Evolutionary conservation across 192 early-diverging fungal genomes (phyloP), one percentile per base, ranked within the genome.

Genomic region (Coemansia sp.): DNA sequence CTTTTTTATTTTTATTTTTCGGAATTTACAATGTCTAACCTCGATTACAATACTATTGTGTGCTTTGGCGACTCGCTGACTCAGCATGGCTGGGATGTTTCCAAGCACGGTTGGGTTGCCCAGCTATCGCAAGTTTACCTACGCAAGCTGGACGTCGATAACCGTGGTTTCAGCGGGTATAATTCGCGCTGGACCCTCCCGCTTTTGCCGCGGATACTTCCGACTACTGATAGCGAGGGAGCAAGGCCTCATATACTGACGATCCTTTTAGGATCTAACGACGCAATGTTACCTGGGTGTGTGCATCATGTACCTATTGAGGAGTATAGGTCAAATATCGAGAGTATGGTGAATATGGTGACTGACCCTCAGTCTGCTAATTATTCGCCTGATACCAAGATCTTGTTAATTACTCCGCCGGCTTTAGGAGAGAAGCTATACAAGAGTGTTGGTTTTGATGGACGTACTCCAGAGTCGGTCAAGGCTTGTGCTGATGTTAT

Each of bases 51-150:
- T 53, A 50, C 40, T 13, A 41, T 73, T 4, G 16, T 82, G 45
- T 73, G 67, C 22, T 41, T 82, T 15, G 80, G 80, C 16, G 80
- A 82, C 65, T 74, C 71, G 32, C 29, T 82, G 24, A 76, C 80
- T 2, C 80, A 82, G 71, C 74, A 65, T 49, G 74, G 74, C 58
- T 76, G 67, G 70, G 68, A 74, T 49, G 74, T 82, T 2, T 32
- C 27, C 35, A 67, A 65, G 52, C 53, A 24, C 60, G 80, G 80
- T 16, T 82, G 80, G 80, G 62, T 65, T 0, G 74, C 80, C 1
- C 80, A 82, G 45, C 59, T 82, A 9, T 37, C 80, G 0, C 56
- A 50, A 13, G 10, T 60, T 0, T 82, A 82, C 58, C 6, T 70
- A 27, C 70, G 80, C 4, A 53, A 61, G 0, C 29, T 76, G 3